Evolutionary conservation across 2,329 filamentous ascomycete species (phyloP).

Genomic region (Sporothrix luriei): DNA sequence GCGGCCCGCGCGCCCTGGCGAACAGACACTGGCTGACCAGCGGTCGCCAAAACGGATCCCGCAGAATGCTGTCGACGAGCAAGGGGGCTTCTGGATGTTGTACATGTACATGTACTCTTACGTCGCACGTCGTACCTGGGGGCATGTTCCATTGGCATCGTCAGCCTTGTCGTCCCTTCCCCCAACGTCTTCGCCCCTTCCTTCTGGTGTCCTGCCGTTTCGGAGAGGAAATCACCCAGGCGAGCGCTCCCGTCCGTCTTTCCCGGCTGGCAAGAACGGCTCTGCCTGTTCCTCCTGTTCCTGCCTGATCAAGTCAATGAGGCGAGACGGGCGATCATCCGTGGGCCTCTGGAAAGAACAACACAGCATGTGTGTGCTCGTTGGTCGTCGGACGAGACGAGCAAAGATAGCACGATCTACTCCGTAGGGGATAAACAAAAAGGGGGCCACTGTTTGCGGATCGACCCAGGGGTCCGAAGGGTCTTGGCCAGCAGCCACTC

Average conservation of each 20-base stretch:
- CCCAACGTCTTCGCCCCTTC: neutral
- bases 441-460: constrained; percentile 19
- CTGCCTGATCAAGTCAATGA: neutral
- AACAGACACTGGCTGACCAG: constrained; percentile 15
- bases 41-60: neutral
- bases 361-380: neutral
- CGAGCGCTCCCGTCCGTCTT: neutral
- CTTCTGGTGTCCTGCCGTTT: constrained; percentile 4
- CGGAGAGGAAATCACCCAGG: constrained; percentile 15
- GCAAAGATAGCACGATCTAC: neutral
- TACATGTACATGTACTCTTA: neutral
- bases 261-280: neutral
- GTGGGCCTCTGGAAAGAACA: constrained; percentile 11
- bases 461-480: constrained; percentile 17
- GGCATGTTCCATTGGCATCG: neutral
- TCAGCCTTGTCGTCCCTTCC: neutral
- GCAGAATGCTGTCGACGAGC: neutral
- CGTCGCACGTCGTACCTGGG: too few relatives aligned
- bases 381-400: neutral
- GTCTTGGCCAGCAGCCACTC: constrained; percentile 3
- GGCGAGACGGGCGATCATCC: constrained; percentile 22
- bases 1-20: constrained; percentile 18
- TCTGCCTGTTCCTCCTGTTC: neutral
- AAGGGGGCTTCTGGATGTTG: neutral
- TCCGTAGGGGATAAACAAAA: constrained; percentile 13